These are phyloP conservation scores for Erythrobasidium hasegawianum DNA, from an alignment of 1,284 basidiomycete species.

Conservation along the genomic window DNA sequence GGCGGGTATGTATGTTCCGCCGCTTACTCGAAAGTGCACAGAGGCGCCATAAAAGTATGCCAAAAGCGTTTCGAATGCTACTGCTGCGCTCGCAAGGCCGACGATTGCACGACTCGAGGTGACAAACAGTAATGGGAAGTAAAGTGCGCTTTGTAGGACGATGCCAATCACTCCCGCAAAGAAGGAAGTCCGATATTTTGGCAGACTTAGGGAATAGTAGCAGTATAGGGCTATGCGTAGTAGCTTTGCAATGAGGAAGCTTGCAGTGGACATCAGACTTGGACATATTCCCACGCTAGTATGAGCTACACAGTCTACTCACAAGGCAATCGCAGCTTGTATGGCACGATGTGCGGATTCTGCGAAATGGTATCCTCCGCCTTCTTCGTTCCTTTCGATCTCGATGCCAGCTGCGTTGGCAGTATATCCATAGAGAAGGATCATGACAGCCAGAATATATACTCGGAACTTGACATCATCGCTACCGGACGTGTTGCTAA, in stretches of 20 bases:
- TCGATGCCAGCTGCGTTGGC: conserved; percentile 53
- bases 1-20: background rate
- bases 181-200: conserved; percentile 4
- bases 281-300: no score
- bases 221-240: conserved; percentile 2
- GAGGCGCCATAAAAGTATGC: background rate
- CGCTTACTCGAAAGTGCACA: background rate
- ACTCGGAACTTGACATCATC: conserved; percentile 47
- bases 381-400: conserved; percentile 84
- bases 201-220: conserved; percentile 6
- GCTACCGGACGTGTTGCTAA: conserved; percentile 46
- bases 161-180: background rate
- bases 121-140: conserved; percentile 15
- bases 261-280: no score
- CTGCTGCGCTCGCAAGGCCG: conserved; percentile 22
- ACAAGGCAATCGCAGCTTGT: background rate
- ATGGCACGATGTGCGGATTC: conserved; percentile 7
- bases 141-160: background rate
- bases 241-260: conserved; percentile 24
- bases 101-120: background rate
- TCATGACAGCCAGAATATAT: conserved; percentile 46
- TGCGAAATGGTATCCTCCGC: conserved; percentile 57
- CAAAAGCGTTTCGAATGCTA: conserved; percentile 14
- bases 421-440: conserved; percentile 46
- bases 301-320: no score